These are phyloP conservation scores for Coemansia sp. DNA, from an alignment of 192 early-diverging fungal genomes.

Conservation along the genomic window DNA sequence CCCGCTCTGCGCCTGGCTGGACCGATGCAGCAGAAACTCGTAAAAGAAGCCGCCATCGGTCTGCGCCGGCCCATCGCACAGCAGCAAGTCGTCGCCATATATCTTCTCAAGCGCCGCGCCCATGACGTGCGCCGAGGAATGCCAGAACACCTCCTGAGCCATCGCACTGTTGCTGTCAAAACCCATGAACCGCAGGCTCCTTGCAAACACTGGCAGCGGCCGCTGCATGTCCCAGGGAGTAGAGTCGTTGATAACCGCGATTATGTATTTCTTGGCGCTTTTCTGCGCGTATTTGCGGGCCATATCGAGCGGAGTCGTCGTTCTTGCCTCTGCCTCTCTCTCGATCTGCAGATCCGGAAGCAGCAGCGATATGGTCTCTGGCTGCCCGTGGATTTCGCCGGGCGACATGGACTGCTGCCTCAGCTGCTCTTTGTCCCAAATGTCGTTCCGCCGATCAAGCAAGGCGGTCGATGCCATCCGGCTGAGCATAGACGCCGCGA, in stretches of 20 bases:
- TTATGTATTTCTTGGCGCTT: constrained; percentile 50
- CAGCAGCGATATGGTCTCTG: background rate
- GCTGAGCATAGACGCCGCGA: background rate
- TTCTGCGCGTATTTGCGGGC: constrained; percentile 50
- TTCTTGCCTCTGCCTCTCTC: constrained; percentile 5
- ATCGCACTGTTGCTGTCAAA: constrained; percentile 44
- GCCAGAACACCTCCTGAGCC: constrained; percentile 59
- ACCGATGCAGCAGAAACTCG: constrained; percentile 59
- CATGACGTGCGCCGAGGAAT: constrained; percentile 68
- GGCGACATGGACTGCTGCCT: constrained; percentile 12
- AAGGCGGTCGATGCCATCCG: constrained; percentile 13
- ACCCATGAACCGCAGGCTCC: constrained; percentile 37
- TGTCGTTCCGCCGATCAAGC: constrained; percentile 11
- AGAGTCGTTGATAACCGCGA: constrained; percentile 50
- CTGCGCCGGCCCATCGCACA: constrained; percentile 70
- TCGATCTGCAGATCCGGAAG: background rate
- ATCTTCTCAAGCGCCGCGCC: constrained; percentile 69
- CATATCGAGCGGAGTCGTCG: constrained; percentile 53
- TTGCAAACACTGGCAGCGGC: constrained; percentile 36
- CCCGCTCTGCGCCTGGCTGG: background rate
- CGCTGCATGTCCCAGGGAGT: constrained; percentile 56
- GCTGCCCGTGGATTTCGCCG: background rate
- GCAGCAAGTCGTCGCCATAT: constrained; percentile 63
- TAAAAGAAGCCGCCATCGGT: constrained; percentile 77
- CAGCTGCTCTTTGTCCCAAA: constrained; percentile 33